A percentile compares a stretch with the other conserved stretches of the same genome.
Evolutionary conservation across 169 alveolate species (phyloP).

Genomic region (Cystoisospora suis): DNA sequence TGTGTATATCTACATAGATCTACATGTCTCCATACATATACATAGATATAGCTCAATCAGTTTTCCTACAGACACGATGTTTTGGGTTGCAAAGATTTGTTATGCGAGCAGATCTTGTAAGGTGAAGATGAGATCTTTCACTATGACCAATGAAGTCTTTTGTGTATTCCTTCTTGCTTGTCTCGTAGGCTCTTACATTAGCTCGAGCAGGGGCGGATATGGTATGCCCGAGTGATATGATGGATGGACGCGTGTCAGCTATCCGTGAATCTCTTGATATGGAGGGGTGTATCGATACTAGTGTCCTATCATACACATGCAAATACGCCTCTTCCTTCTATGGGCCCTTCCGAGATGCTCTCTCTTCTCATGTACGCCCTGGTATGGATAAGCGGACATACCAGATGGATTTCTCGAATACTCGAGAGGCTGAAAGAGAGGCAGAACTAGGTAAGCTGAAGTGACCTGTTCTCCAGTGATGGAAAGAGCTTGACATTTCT

Average conservation of each 20-base stretch:
- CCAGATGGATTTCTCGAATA: constrained; percentile 76
- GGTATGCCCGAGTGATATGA: constrained; percentile 89
- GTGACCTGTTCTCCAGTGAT: too few relatives aligned
- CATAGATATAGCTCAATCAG: too few relatives aligned
- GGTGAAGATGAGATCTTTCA: constrained; percentile 73
- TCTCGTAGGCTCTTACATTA: constrained; percentile 72
- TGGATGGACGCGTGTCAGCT: constrained; percentile 86
- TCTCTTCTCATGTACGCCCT: constrained; percentile 76
- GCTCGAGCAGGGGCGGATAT: constrained; percentile 87
- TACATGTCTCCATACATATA: too few relatives aligned
- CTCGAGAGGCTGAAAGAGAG: constrained; percentile 63
- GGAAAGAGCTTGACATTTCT: too few relatives aligned
- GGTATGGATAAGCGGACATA: constrained; percentile 79
- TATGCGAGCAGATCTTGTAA: constrained; percentile 64
- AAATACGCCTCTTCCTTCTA: constrained; percentile 84
- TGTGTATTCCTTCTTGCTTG: background rate
- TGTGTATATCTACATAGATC: too few relatives aligned
- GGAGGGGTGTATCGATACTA: constrained; percentile 67
- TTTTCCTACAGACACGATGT: too few relatives aligned
- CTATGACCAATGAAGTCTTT: constrained; percentile 72
- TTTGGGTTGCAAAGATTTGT: too few relatives aligned
- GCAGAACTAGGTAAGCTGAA: constrained; percentile 51
- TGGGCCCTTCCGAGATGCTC: constrained; percentile 88
- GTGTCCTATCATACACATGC: constrained; percentile 83
- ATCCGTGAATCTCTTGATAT: constrained; percentile 78